These are phyloP conservation scores for Mycena belliarum DNA, from an alignment of 768 basidiomycete genomes.

Conservation along the genomic window DNA sequence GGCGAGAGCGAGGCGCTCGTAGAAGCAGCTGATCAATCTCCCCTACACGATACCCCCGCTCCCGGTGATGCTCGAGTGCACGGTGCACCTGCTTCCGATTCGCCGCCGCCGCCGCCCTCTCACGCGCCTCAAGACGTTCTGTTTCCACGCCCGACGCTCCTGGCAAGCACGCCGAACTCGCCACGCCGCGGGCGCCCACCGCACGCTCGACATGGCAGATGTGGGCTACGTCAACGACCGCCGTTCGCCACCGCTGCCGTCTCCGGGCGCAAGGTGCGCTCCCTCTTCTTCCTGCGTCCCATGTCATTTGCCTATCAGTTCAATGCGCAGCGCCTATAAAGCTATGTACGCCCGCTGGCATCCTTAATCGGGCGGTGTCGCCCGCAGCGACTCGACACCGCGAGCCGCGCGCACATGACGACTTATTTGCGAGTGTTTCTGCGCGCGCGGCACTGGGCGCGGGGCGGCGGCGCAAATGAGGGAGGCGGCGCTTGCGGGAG, in stretches of 20 bases:
- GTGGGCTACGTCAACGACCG: conserved; percentile 56
- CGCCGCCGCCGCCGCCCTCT: conserved; percentile 62
- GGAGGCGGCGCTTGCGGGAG: no score
- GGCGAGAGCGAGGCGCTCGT: no score
- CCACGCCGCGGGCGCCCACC: conserved; percentile 43
- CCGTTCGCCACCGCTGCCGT: conserved; percentile 61
- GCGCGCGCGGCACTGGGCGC: no score
- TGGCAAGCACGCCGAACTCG: conserved; percentile 57
- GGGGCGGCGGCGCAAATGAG: no score
- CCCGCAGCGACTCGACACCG: conserved; percentile 51
- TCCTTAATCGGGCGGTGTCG: conserved; percentile 66
- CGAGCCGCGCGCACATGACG: conserved; percentile 58
- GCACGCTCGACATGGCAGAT: conserved; percentile 63
- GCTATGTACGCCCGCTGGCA: conserved; percentile 63
- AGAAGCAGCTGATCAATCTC: conserved; percentile 24
- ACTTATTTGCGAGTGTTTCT: no score
- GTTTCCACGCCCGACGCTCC: conserved; percentile 50
- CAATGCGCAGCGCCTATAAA: conserved; percentile 50
- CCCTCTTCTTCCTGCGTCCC: background rate
- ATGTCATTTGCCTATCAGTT: background rate
- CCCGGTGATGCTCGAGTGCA: conserved; percentile 61
- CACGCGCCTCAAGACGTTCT: conserved; percentile 66
- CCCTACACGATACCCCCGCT: conserved; percentile 19
- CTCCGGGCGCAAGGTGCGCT: conserved; percentile 51
- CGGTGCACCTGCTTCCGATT: no score